phyloP scores from a whole-genome alignment of 139 green algal species.

The Ulvella scutata region DNA sequence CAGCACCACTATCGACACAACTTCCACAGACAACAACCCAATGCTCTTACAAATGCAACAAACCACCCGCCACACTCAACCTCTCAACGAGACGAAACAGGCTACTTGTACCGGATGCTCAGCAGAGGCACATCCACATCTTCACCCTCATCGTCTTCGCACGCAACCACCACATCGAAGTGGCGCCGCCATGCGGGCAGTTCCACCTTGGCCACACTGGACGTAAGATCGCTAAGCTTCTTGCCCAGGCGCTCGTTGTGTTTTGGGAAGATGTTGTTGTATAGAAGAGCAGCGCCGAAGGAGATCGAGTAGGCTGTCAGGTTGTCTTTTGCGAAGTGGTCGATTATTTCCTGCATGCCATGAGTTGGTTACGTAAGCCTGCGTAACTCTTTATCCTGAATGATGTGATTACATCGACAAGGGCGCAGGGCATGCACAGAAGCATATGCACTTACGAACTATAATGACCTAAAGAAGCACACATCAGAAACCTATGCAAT shows the following conservation, averaged over 20 bases:
- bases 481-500: too few species aligned
- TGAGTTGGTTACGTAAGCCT: too few species aligned
- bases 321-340: slow-evolving; percentile 67
- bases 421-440: too few species aligned
- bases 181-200: slow-evolving; percentile 62
- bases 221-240: slow-evolving; percentile 48
- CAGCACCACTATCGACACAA: too few species aligned
- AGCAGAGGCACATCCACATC: slow-evolving; percentile 54
- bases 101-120: slow-evolving; percentile 18
- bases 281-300: slow-evolving; percentile 78
- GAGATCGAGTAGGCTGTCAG: slow-evolving; percentile 89
- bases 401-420: too few species aligned
- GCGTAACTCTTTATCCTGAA: too few species aligned
- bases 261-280: slow-evolving; percentile 97
- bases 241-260: slow-evolving; percentile 83
- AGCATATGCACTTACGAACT: too few species aligned
- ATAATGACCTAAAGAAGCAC: too few species aligned
- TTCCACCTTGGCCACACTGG: slow-evolving; percentile 69
- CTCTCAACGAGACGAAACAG: neutral
- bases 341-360: slow-evolving; percentile 45
- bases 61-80: too few species aligned
- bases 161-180: slow-evolving; percentile 98
- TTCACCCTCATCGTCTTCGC: slow-evolving; percentile 68
- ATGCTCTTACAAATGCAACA: too few species aligned
- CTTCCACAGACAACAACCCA: too few species aligned